phyloP scores from a whole-genome alignment of 257 asterid genomes.

The Nicotiana otophora region DNA sequence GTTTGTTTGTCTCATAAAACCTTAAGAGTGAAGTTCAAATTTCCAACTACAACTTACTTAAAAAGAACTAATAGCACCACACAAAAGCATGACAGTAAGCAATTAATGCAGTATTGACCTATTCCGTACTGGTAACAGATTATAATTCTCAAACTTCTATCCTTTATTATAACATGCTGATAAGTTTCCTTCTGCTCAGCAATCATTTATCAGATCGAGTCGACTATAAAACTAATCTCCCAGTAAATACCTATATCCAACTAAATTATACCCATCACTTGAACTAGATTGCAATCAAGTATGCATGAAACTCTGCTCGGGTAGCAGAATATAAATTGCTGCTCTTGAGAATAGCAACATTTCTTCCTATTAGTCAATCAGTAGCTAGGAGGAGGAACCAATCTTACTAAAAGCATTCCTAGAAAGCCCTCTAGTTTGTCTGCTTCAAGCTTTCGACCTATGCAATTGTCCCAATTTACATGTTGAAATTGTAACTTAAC shows the following conservation, averaged over 20 bases:
- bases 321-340: neutral
- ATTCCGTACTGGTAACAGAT: neutral
- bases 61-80: neutral
- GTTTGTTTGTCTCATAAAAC: neutral
- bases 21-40: neutral
- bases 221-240: neutral
- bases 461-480: neutral
- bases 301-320: neutral
- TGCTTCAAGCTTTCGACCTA: neutral
- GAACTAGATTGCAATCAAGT: neutral
- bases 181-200: neutral
- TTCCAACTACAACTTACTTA: neutral
- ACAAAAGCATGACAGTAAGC: neutral
- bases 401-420: neutral
- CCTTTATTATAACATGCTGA: no score
- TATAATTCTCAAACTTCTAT: neutral
- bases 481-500: neutral
- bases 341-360: neutral
- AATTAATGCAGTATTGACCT: neutral
- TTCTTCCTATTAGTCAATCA: neutral
- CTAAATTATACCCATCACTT: no score
- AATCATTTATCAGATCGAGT: neutral
- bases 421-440: neutral
- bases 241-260: neutral
- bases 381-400: neutral